Evolutionary conservation across 352 stramenopile species (phyloP).

Genomic region (Phytophthora hybrid): DNA sequence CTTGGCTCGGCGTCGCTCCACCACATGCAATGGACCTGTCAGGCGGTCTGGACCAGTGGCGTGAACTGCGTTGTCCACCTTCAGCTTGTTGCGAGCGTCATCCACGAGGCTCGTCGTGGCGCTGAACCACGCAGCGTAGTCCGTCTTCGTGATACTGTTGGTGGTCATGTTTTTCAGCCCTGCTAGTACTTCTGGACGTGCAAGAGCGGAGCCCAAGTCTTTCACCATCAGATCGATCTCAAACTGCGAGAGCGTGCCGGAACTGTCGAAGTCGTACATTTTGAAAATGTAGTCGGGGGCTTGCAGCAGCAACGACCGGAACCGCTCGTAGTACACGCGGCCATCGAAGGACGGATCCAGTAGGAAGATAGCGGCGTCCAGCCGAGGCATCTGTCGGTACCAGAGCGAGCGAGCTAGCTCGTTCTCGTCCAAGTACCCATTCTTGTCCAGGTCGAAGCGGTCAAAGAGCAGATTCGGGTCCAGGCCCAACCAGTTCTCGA

Average conservation of each 20-base stretch:
- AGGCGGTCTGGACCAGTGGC: constrained; percentile 92
- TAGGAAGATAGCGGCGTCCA: constrained; percentile 75
- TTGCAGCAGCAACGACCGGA: constrained; percentile 48
- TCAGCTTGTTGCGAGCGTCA: constrained; percentile 62
- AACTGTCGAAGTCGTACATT: constrained; percentile 81
- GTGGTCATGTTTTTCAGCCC: constrained; percentile 48
- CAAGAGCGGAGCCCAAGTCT: constrained; percentile 64
- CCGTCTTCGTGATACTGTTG: constrained; percentile 52
- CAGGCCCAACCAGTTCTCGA: constrained; percentile 70
- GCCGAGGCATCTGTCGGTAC: constrained; percentile 73
- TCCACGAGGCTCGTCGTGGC: constrained; percentile 71
- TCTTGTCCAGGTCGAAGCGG: constrained; percentile 87
- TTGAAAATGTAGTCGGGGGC: constrained; percentile 70
- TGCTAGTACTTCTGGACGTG: constrained; percentile 45
- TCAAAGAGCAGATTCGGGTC: constrained; percentile 87
- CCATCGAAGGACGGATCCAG: constrained; percentile 86
- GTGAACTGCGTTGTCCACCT: constrained; percentile 95
- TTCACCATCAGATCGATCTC: constrained; percentile 78
- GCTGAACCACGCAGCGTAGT: constrained; percentile 69
- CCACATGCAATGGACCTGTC: constrained; percentile 86
- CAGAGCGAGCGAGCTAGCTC: constrained; percentile 73
- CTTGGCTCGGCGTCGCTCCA: constrained; percentile 93
- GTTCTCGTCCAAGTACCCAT: constrained; percentile 84
- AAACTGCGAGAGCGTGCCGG: constrained; percentile 55
- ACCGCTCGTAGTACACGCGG: constrained; percentile 81